A percentile compares a stretch with the other conserved stretches of the same genome.
These are phyloP conservation scores for Chaetomiaceae sp. DNA, from an alignment of 2,329 filamentous ascomycete genomes.

Conservation along the genomic window DNA sequence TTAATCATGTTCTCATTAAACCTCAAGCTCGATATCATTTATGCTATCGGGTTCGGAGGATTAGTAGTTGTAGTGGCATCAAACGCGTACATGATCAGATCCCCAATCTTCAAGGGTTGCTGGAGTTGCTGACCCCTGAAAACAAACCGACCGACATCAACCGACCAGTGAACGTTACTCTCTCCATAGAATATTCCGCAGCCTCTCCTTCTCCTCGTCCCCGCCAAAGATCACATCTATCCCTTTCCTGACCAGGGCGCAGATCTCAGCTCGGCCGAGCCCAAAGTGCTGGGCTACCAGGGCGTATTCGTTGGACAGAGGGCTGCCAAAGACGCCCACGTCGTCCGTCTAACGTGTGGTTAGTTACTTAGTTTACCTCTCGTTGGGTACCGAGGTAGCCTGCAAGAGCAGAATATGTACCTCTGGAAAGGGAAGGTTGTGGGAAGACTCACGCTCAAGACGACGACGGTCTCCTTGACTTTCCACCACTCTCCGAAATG, in stretches of 20 bases:
- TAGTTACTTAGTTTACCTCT: too few relatives aligned
- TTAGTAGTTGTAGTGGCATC: too few relatives aligned
- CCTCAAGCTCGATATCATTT: too few relatives aligned
- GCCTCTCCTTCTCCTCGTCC: slow-evolving; percentile 53
- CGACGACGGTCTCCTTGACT: slow-evolving; percentile 54
- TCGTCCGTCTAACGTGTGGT: slow-evolving; percentile 63
- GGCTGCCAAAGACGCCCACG: slow-evolving; percentile 74
- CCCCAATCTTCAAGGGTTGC: too few relatives aligned
- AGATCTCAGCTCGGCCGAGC: slow-evolving; percentile 43
- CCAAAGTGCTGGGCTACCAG: slow-evolving; percentile 67
- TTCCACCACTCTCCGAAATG: slow-evolving; percentile 72
- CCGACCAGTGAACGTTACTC: too few relatives aligned
- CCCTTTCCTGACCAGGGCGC: slow-evolving; percentile 54
- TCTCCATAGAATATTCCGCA: slow-evolving; percentile 35
- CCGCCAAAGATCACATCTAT: slow-evolving; percentile 64
- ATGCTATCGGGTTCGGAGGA: too few relatives aligned
- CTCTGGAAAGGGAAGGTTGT: neutral
- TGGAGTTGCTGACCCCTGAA: too few relatives aligned
- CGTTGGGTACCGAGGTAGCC: too few relatives aligned
- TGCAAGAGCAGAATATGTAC: too few relatives aligned
- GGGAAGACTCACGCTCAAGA: slow-evolving; percentile 58
- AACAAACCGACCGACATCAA: too few relatives aligned
- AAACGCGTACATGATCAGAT: too few relatives aligned
- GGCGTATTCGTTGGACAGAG: slow-evolving; percentile 70
- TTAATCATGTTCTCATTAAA: too few relatives aligned